Evolutionary conservation across 2,329 filamentous ascomycete species (phyloP).

Genomic region (Claviceps quebecensis): DNA sequence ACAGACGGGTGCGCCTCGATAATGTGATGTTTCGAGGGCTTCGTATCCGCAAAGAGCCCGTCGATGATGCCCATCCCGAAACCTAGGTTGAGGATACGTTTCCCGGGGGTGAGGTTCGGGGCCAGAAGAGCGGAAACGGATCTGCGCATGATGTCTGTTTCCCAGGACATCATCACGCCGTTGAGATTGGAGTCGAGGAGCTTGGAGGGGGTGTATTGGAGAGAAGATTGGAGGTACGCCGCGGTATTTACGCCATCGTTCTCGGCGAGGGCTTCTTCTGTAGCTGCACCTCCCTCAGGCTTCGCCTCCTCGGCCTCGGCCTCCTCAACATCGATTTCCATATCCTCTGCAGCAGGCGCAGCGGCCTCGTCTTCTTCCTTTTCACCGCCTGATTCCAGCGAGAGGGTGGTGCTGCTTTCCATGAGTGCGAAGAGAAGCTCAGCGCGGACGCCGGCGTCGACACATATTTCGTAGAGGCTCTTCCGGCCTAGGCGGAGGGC

Average conservation of each 20-base stretch:
- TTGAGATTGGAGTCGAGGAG: conserved; percentile 64
- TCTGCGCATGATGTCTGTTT: conserved; percentile 70
- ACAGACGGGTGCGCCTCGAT: conserved; percentile 75
- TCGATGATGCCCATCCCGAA: conserved; percentile 90
- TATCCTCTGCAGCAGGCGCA: conserved; percentile 14
- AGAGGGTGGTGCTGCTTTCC: conserved; percentile 66
- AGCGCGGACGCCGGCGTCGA: conserved; percentile 80
- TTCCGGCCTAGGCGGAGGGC: conserved; percentile 55
- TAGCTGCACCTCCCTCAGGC: too few species aligned
- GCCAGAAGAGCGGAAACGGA: conserved; percentile 53
- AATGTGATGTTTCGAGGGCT: conserved; percentile 63
- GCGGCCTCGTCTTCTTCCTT: conserved; percentile 5
- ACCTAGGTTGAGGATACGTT: conserved; percentile 70
- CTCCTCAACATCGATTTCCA: conserved; percentile 2
- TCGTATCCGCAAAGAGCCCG: conserved; percentile 53
- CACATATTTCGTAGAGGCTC: conserved; percentile 65
- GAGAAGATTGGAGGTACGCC: conserved; percentile 48
- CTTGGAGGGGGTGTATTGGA: conserved; percentile 51
- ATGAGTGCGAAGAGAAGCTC: conserved; percentile 75
- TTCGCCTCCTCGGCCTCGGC: too few species aligned
- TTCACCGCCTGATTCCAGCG: conserved; percentile 34
- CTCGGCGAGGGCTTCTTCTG: too few species aligned
- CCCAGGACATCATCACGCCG: conserved; percentile 91
- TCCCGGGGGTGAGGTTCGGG: conserved; percentile 30
- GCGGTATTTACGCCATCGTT: too few species aligned